Evolutionary conservation across 129 eudicot species (phyloP), one percentile per base, ranked within the genome.

Genomic region (Saussurea involucrata): DNA sequence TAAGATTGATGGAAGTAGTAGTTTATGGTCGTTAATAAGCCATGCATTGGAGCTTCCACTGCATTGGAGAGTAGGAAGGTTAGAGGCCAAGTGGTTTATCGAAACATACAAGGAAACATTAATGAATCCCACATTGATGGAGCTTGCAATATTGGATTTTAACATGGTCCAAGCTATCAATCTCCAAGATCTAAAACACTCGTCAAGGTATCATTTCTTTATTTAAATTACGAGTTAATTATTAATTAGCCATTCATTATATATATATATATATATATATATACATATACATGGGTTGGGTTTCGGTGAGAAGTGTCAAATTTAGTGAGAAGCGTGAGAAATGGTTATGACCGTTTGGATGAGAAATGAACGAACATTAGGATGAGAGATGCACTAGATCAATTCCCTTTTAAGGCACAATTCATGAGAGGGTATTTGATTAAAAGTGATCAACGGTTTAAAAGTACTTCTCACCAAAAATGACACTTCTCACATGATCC

Each of bases 101-200:
- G 71, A 73, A 63, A 17, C 53, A 24, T 70, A 82, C 49, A 77
- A 64, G 64, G 28, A 57, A 42, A 76, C 22, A 46, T n/a, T n/a
- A n/a, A 13, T 68, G 8, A 77, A 68, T 13, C 42, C 81, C 27
- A 68, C 37, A 29, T 22, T 82, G 66, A 57, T 82, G n/a, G 70
- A 74, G 63, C 63, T 75, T 37, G 81, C 85, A 10, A 81, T 68
- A 64, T 9, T 81, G 31, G 85, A 81, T 29, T 81, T 75, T 72
- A 76, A 82, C 46, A 25, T 63, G 49, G 58, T 82, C 5, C 85
- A 82, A 70, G 68, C 32, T 42, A 55, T 71, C 40, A 77, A 76
- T 24, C 70, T 40, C 10, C 71, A 76, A 29, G 85, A 82, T 28
- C 64, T 82, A 18, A 63, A 58, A 21, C 13, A 63, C 22, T n/a